phyloP scores from a whole-genome alignment of 805 yeast genomes.

The Monosporozyma solicola region DNA sequence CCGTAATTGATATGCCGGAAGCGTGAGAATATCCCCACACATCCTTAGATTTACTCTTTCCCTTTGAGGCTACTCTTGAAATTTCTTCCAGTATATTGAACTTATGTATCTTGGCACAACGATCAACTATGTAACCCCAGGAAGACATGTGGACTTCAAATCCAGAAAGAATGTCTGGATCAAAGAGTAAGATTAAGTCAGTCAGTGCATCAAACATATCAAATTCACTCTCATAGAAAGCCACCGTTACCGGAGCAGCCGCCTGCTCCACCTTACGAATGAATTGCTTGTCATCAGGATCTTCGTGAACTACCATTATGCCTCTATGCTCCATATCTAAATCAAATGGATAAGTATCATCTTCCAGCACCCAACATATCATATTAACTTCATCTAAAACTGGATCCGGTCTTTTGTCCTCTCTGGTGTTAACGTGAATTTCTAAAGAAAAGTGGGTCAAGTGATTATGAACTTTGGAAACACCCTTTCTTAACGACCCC shows the following conservation, averaged over 20 bases:
- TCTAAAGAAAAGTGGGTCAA: conserved; percentile 60
- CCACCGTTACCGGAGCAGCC: conserved; percentile 26
- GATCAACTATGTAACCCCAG: conserved; percentile 83
- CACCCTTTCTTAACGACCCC: conserved; percentile 21
- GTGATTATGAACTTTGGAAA: conserved; percentile 35
- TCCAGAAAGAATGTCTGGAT: conserved; percentile 85
- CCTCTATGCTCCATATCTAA: conserved; percentile 34
- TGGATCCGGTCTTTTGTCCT: conserved; percentile 55
- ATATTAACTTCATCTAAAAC: conserved; percentile 45
- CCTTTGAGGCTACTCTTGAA: conserved; percentile 46
- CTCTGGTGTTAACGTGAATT: conserved; percentile 52
- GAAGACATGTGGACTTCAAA: conserved; percentile 72
- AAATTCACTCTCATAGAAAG: conserved; percentile 43
- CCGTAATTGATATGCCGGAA: conserved; percentile 56
- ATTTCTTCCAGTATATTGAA: conserved; percentile 49
- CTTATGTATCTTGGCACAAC: conserved; percentile 40
- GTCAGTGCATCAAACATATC: conserved; percentile 50
- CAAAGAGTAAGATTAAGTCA: conserved; percentile 48
- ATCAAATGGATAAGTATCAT: conserved; percentile 31
- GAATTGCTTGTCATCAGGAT: conserved; percentile 2
- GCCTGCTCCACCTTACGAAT: conserved; percentile 8
- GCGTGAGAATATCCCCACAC: conserved; percentile 80
- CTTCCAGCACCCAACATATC: conserved; percentile 57
- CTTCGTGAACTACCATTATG: conserved; percentile 17
- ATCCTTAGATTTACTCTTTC: conserved; percentile 49